A percentile compares a stretch with the other conserved stretches of the same genome.
These are phyloP conservation scores for Mentha longifolia DNA, from an alignment of 257 asterid genomes.

Conservation along the genomic window DNA sequence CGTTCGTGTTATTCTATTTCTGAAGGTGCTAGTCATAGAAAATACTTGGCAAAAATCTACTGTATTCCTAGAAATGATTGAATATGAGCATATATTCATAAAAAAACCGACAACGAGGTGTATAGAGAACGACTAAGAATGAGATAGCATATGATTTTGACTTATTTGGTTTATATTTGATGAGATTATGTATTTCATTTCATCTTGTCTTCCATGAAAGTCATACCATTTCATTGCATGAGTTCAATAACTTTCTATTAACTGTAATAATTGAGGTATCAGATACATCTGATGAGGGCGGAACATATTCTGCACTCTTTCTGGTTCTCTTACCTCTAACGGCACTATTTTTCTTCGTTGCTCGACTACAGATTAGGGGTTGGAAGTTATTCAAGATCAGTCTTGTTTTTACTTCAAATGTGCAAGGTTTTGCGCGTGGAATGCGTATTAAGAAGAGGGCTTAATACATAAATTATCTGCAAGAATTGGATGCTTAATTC, in stretches of 20 bases:
- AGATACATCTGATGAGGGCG: constrained; percentile 19
- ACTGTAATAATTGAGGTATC: constrained; percentile 19
- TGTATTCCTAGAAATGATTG: constrained; percentile 26
- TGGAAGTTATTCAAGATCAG: no score
- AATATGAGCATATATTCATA: constrained; percentile 34
- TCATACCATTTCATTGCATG: background rate
- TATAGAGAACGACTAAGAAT: background rate
- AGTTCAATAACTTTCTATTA: background rate
- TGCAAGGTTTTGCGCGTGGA: no score
- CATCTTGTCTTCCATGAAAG: no score
- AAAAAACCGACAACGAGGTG: background rate
- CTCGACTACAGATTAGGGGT: no score
- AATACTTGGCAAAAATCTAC: background rate
- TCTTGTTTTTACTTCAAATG: no score
- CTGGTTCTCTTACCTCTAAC: background rate
- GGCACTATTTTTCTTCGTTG: no score
- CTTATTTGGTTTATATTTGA: constrained; percentile 14
- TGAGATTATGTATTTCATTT: background rate
- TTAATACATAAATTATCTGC: no score
- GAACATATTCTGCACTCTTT: constrained; percentile 29
- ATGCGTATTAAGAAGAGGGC: no score
- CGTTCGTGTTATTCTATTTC: constrained; percentile 24
- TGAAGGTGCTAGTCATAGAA: background rate
- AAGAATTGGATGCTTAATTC: no score
- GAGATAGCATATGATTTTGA: constrained; percentile 10